Evolutionary conservation across 1,139 yeast species (phyloP).

Genomic region (Wickerhamomyces sp.): DNA sequence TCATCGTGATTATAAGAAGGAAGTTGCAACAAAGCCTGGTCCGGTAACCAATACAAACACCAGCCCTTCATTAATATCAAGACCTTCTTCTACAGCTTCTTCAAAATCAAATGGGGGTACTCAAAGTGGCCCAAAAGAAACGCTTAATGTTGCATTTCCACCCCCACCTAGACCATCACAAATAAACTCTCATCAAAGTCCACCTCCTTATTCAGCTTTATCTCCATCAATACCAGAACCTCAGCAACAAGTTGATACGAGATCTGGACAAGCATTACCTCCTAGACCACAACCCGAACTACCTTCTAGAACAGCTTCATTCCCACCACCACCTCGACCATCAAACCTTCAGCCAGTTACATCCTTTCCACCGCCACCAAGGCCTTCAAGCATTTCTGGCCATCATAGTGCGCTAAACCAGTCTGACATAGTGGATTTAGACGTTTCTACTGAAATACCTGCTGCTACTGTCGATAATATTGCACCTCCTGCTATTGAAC

Average conservation of each 20-base stretch:
- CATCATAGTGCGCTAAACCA: too few species aligned
- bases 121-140: neutral
- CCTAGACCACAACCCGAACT: neutral
- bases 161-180: constrained; percentile 11
- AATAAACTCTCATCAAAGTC: constrained; percentile 2
- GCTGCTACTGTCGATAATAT: too few species aligned
- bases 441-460: too few species aligned
- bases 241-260: neutral
- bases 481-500: constrained; percentile 2
- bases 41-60: neutral
- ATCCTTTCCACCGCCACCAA: constrained; percentile 3
- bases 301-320: constrained; percentile 3
- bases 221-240: neutral
- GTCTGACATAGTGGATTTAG: too few species aligned
- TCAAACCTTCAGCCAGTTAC: constrained; percentile 7
- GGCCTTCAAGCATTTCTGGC: constrained; percentile 1
- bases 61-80: neutral
- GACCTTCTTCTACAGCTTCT: neutral
- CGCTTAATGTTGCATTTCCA: neutral
- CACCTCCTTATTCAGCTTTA: constrained; percentile 8
- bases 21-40: neutral
- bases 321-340: constrained; percentile 22
- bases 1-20: constrained; percentile 16
- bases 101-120: neutral
- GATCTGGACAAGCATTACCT: neutral